phyloP scores from a whole-genome alignment of 352 stramenopile genomes.

The Peronospora tabacina region DNA sequence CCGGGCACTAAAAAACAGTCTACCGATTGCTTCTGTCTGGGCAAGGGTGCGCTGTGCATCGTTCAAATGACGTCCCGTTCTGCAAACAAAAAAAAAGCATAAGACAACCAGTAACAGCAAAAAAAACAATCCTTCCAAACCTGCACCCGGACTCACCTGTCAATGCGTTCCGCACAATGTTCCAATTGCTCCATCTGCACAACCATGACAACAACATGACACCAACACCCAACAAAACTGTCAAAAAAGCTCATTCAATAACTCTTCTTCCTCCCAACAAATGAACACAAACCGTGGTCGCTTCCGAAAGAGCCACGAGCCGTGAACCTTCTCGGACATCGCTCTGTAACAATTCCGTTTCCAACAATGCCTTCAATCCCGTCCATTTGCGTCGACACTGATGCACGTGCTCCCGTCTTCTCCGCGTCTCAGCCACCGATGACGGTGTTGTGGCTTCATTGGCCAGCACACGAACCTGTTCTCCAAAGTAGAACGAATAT shows the following conservation, averaged over 20 bases:
- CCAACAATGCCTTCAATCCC: conserved; percentile 39
- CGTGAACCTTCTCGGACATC: conserved; percentile 31
- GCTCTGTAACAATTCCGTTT: conserved; percentile 50
- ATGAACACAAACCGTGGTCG: conserved; percentile 12
- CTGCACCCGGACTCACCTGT: conserved; percentile 22
- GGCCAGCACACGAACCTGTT: conserved; percentile 54
- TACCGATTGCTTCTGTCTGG: conserved; percentile 65
- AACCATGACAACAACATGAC: neutral
- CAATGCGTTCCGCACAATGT: conserved; percentile 34
- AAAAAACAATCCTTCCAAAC: too few relatives aligned
- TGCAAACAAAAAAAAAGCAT: conserved; percentile 8
- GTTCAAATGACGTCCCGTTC: conserved; percentile 60
- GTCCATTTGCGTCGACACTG: conserved; percentile 46
- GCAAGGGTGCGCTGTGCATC: conserved; percentile 65
- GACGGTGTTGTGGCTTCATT: conserved; percentile 41
- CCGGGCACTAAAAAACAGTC: neutral
- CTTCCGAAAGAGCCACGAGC: conserved; percentile 19
- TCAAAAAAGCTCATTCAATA: neutral
- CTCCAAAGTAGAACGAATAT: too few relatives aligned
- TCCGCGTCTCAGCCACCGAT: conserved; percentile 29
- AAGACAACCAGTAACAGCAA: neutral
- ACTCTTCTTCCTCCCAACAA: neutral
- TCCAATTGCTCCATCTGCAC: conserved; percentile 40
- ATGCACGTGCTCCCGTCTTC: conserved; percentile 37
- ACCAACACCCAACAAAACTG: too few relatives aligned